Conservation (phyloP, 495 filamentous ascomycete species). For the Tuber magnatum region DNA sequence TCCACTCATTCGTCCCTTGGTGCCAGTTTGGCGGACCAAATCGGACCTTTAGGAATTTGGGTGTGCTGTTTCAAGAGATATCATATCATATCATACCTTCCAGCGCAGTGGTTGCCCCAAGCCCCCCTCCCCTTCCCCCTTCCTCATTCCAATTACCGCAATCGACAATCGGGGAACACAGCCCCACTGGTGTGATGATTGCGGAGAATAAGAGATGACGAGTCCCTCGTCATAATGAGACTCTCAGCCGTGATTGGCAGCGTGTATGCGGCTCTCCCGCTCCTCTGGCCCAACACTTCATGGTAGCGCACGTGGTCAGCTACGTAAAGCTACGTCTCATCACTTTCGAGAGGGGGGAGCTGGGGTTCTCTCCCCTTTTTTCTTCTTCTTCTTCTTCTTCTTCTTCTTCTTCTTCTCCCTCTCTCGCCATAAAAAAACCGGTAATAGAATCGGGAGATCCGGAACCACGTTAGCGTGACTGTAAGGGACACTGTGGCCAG, state of each 20-base stretch:
- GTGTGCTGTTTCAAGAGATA: background rate
- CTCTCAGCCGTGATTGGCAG: background rate
- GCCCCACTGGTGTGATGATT: background rate
- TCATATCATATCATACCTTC: too few species aligned
- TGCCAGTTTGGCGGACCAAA: background rate
- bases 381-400: background rate
- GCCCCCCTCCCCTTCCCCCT: background rate
- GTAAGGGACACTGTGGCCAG: background rate
- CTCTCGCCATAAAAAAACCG: background rate
- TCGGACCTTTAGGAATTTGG: background rate
- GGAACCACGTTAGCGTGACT: background rate
- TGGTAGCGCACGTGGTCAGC: background rate
- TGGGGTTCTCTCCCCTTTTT: background rate
- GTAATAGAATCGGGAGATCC: constrained; percentile 1
- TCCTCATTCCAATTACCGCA: background rate
- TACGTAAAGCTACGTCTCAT: background rate
- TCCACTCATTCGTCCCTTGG: background rate
- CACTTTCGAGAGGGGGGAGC: background rate
- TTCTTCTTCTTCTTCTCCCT: too few species aligned
- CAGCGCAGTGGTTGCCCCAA: background rate
- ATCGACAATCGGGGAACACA: background rate
- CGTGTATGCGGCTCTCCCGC: background rate
- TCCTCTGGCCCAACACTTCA: background rate
- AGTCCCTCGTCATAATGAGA: background rate
- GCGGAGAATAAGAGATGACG: constrained; percentile 4